A percentile compares a stretch with the other conserved stretches of the same genome.
These are phyloP conservation scores for Helotiales sp. DNA, from an alignment of 2,329 filamentous ascomycete genomes.

Conservation along the genomic window DNA sequence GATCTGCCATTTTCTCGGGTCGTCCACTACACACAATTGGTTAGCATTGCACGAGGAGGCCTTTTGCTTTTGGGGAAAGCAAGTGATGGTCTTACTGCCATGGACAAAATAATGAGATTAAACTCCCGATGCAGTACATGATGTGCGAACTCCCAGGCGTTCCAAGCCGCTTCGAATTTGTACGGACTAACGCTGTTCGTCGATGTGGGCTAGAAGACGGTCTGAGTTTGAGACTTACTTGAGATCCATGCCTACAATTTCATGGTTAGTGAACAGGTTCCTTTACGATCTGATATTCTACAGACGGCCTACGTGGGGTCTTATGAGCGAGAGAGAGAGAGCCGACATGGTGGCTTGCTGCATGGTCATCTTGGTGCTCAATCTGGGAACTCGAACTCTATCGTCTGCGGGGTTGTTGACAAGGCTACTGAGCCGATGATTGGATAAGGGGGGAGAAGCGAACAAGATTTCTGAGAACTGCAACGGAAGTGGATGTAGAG, in stretches of 20 bases:
- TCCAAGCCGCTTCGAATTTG: conserved; percentile 56
- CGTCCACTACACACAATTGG: conserved; percentile 48
- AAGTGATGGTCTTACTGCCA: conserved; percentile 56
- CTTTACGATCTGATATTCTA: no score
- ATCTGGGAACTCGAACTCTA: no score
- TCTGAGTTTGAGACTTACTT: conserved; percentile 51
- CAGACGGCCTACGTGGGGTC: no score
- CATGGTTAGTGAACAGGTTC: background rate
- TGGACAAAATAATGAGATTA: conserved; percentile 70
- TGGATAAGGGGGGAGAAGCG: no score
- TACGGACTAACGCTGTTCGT: conserved; percentile 49
- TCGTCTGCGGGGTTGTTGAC: no score
- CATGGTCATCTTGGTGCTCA: no score
- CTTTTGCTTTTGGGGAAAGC: background rate
- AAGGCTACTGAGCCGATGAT: no score
- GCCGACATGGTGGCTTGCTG: no score
- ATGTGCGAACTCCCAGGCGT: conserved; percentile 52
- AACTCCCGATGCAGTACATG: conserved; percentile 62
- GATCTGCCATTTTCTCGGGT: conserved; percentile 58
- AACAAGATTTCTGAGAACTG: no score
- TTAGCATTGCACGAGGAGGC: background rate
- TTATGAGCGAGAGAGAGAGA: no score
- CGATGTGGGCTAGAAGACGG: background rate
- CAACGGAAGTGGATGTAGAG: no score
- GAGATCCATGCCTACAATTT: conserved; percentile 58